A percentile compares a stretch with the other conserved stretches of the same genome.
Conservation (phyloP, 352 stramenopile species). For the Peronospora tabacina region DNA sequence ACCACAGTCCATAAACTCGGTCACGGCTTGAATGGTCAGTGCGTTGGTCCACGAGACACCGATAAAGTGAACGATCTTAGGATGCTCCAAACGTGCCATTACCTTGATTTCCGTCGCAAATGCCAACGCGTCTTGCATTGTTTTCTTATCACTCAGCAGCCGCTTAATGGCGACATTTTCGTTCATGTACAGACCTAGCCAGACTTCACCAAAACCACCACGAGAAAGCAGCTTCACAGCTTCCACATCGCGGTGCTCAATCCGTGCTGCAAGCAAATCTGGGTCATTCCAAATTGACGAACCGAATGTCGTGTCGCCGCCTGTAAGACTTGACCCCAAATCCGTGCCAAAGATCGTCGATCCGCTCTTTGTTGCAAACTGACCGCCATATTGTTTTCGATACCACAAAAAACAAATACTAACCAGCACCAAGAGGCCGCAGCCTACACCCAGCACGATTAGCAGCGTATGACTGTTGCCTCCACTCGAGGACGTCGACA, state of each 20-base stretch:
- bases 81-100: slow-evolving; percentile 52
- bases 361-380: slow-evolving; percentile 27
- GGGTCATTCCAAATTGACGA: slow-evolving; percentile 67
- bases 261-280: slow-evolving; percentile 48
- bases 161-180: slow-evolving; percentile 64
- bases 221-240: slow-evolving; percentile 51
- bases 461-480: slow-evolving; percentile 28
- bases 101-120: slow-evolving; percentile 56
- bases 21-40: slow-evolving; percentile 51
- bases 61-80: slow-evolving; percentile 61
- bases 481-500: slow-evolving; percentile 13
- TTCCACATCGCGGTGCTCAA: slow-evolving; percentile 48
- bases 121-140: slow-evolving; percentile 41
- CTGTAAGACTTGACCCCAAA: slow-evolving; percentile 32
- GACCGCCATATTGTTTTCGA: slow-evolving; percentile 29
- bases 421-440: slow-evolving; percentile 34
- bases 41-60: slow-evolving; percentile 63
- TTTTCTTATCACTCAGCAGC: slow-evolving; percentile 48
- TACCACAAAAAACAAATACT: slow-evolving; percentile 39
- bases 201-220: slow-evolving; percentile 63
- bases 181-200: slow-evolving; percentile 54
- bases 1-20: slow-evolving; percentile 64
- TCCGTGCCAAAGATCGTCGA: slow-evolving; percentile 26
- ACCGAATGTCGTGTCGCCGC: slow-evolving; percentile 28
- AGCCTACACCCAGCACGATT: slow-evolving; percentile 41